Conservation (phyloP, 148 eudicot species). For the Cornus florida region DNA sequence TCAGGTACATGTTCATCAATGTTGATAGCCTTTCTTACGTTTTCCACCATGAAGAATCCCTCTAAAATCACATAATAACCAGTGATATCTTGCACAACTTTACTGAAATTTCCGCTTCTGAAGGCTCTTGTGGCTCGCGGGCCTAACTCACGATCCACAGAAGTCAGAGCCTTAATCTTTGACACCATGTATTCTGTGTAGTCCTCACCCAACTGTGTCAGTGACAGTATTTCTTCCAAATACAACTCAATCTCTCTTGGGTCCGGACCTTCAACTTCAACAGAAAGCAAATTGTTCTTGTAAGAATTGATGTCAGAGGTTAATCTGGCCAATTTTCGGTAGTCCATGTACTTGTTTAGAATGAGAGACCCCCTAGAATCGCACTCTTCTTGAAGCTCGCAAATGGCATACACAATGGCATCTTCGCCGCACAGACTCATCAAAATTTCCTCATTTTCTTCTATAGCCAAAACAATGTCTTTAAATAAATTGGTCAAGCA, state of each 20-base stretch:
- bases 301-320: slow-evolving; percentile 87
- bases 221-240: slow-evolving; percentile 80
- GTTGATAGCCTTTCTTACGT: slow-evolving; percentile 94
- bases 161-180: slow-evolving; percentile 78
- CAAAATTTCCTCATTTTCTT: slow-evolving; percentile 78
- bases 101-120: slow-evolving; percentile 80
- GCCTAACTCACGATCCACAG: slow-evolving; percentile 78
- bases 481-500: slow-evolving; percentile 88
- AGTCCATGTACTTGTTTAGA: slow-evolving; percentile 85
- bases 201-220: slow-evolving; percentile 91
- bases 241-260: slow-evolving; percentile 87
- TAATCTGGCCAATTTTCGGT: slow-evolving; percentile 64
- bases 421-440: slow-evolving; percentile 87
- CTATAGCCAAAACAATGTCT: slow-evolving; percentile 86
- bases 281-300: slow-evolving; percentile 73
- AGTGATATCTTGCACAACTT: slow-evolving; percentile 77
- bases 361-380: slow-evolving; percentile 80
- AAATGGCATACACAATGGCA: slow-evolving; percentile 85
- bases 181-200: slow-evolving; percentile 85
- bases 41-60: slow-evolving; percentile 97
- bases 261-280: slow-evolving; percentile 88
- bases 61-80: slow-evolving; percentile 91
- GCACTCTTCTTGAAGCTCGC: slow-evolving; percentile 94
- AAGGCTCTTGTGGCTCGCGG: slow-evolving; percentile 87
- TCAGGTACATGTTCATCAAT: slow-evolving; percentile 85